Evolutionary conservation across 169 alveolate species (phyloP).

Genomic region (Plasmodium coatneyi): DNA sequence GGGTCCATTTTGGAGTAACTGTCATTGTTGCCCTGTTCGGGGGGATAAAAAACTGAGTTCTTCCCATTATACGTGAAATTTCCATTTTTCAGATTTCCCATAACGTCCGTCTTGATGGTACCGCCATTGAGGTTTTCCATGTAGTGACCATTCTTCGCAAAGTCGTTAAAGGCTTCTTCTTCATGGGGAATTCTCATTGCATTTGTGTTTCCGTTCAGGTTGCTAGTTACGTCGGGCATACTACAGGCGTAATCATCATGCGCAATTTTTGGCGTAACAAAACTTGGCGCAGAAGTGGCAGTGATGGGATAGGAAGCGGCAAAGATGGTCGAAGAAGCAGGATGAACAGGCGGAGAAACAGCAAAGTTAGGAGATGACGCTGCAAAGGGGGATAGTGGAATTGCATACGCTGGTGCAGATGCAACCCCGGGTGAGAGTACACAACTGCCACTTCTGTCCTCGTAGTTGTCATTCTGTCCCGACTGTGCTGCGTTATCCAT

Average conservation of each 20-base stretch:
- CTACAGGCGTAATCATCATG: neutral
- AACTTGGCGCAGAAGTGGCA: neutral
- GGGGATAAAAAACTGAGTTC: neutral
- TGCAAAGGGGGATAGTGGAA: neutral
- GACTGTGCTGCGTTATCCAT: neutral
- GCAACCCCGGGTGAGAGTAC: neutral
- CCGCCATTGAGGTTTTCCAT: neutral
- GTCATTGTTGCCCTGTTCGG: conserved; percentile 8
- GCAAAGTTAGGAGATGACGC: neutral
- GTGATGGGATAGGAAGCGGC: neutral
- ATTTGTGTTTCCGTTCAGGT: conserved; percentile 10
- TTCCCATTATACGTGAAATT: neutral
- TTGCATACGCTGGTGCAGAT: neutral
- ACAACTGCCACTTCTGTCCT: neutral
- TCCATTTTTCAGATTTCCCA: conserved; percentile 22
- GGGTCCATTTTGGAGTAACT: neutral
- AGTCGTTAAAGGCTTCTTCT: neutral
- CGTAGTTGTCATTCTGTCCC: neutral
- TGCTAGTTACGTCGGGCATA: neutral
- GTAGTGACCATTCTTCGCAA: neutral
- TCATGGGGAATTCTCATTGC: neutral
- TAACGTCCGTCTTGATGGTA: neutral
- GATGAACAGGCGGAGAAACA: too few species aligned
- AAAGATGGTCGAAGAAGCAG: neutral
- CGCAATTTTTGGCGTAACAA: neutral